phyloP scores from a whole-genome alignment of 1,139 yeast genomes.

The Suhomyces bolitotheri region DNA sequence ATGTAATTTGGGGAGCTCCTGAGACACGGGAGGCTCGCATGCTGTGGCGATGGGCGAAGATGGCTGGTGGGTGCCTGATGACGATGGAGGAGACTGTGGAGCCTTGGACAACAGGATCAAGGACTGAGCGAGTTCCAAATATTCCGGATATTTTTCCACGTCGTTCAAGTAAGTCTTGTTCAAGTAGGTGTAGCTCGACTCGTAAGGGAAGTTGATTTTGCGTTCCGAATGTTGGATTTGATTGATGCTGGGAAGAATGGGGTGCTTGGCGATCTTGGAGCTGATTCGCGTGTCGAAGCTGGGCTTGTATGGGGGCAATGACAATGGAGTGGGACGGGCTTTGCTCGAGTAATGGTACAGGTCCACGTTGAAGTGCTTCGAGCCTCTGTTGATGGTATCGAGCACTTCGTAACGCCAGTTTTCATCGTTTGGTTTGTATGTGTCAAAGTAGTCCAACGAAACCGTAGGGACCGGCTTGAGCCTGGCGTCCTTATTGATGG shows the following conservation, averaged over 20 bases:
- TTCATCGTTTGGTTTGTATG: slow-evolving; percentile 50
- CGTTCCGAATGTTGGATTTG: slow-evolving; percentile 26
- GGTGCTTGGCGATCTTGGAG: slow-evolving; percentile 34
- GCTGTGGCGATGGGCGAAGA: slow-evolving; percentile 3
- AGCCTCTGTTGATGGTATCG: slow-evolving; percentile 37
- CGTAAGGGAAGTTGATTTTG: slow-evolving; percentile 54
- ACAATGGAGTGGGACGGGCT: slow-evolving; percentile 11
- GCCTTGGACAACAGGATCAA: slow-evolving; percentile 37
- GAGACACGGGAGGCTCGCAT: neutral
- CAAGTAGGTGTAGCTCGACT: slow-evolving; percentile 54
- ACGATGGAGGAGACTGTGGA: slow-evolving; percentile 3
- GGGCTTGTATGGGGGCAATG: slow-evolving; percentile 28
- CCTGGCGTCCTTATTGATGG: slow-evolving; percentile 26
- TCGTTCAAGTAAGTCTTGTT: slow-evolving; percentile 47
- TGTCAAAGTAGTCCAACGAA: slow-evolving; percentile 48
- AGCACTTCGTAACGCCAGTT: slow-evolving; percentile 48
- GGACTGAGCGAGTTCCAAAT: slow-evolving; percentile 48
- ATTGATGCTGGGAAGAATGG: slow-evolving; percentile 27
- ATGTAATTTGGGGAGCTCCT: neutral
- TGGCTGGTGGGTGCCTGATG: slow-evolving; percentile 1
- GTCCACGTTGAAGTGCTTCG: slow-evolving; percentile 31
- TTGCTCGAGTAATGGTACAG: slow-evolving; percentile 33
- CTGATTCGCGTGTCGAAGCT: slow-evolving; percentile 44
- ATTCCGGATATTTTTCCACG: slow-evolving; percentile 49
- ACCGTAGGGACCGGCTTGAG: slow-evolving; percentile 45